Conservation (phyloP, 257 asterid species). For the Cordia subcordata region DNA sequence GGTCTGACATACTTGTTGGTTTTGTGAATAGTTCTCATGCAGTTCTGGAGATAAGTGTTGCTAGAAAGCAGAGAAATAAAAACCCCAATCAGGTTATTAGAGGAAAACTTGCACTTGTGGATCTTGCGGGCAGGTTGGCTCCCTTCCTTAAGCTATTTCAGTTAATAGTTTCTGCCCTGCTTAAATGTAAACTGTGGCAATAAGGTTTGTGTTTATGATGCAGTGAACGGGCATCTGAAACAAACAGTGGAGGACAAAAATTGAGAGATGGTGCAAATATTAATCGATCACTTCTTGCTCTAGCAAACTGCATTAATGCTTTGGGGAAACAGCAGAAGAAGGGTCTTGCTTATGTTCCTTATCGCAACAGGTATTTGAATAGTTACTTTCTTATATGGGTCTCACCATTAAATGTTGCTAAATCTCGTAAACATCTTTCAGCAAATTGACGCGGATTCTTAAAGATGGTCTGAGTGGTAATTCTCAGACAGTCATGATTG, state of each 20-base stretch:
- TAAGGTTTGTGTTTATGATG: constrained; percentile 19
- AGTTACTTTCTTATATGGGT: constrained; percentile 9
- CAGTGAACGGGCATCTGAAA: constrained; percentile 97
- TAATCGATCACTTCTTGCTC: constrained; percentile 89
- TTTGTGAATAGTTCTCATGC: constrained; percentile 76
- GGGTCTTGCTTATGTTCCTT: constrained; percentile 97
- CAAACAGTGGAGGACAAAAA: constrained; percentile 88
- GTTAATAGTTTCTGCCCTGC: constrained; percentile 9
- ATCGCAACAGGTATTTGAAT: constrained; percentile 70
- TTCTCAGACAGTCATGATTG: constrained; percentile 93
- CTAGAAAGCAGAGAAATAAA: constrained; percentile 58
- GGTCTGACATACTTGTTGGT: constrained; percentile 11
- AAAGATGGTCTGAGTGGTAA: constrained; percentile 98
- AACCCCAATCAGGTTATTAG: constrained; percentile 72
- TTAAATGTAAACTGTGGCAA: constrained; percentile 11
- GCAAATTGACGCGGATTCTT: constrained; percentile 96
- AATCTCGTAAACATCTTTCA: constrained; percentile 31
- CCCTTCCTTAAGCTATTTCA: constrained; percentile 17
- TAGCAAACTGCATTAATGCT: constrained; percentile 97
- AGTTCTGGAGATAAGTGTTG: constrained; percentile 81
- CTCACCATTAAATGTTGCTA: constrained; percentile 20
- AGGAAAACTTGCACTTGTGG: constrained; percentile 93
- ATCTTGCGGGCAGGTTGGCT: constrained; percentile 96
- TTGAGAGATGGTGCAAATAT: constrained; percentile 97
- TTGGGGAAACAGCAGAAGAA: constrained; percentile 91